A percentile compares a stretch with the other conserved stretches of the same genome.
Evolutionary conservation across 805 yeast genomes (phyloP).

Genomic region (Metschnikowia cerradonensis): DNA sequence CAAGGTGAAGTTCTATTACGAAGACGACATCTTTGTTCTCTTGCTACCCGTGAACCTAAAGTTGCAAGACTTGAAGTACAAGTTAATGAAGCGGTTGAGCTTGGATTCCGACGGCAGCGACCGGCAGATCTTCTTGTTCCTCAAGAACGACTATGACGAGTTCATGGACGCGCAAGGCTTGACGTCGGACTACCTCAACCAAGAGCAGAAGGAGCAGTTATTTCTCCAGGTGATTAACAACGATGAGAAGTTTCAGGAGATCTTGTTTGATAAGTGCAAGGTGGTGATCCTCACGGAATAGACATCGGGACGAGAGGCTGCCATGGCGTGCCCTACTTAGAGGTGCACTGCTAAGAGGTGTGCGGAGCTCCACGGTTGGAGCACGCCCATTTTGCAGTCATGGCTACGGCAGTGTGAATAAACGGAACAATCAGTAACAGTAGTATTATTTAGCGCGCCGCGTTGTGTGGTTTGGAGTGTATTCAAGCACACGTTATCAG

Average conservation of each 20-base stretch:
- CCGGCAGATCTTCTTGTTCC: conserved; percentile 31
- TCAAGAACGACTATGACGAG: conserved; percentile 42
- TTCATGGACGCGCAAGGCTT: conserved; percentile 30
- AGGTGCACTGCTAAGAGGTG: neutral
- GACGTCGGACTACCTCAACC: conserved; percentile 25
- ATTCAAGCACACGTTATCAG: neutral
- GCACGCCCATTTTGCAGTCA: neutral
- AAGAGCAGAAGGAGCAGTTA: conserved; percentile 24
- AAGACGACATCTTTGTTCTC: conserved; percentile 78
- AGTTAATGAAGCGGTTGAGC: conserved; percentile 45
- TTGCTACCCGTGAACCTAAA: conserved; percentile 48
- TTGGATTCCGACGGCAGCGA: conserved; percentile 32
- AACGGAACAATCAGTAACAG: neutral
- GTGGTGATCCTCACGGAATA: conserved; percentile 28
- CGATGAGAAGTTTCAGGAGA: conserved; percentile 37
- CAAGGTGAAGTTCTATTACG: conserved; percentile 72
- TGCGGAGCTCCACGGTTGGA: neutral
- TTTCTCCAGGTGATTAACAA: conserved; percentile 35
- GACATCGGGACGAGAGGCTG: neutral
- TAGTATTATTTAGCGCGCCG: neutral
- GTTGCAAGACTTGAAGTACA: conserved; percentile 46
- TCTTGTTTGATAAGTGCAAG: conserved; percentile 42
- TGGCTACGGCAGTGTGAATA: neutral
- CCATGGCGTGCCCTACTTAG: neutral
- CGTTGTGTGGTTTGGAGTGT: neutral